Evolutionary conservation across 306 rosid genomes (phyloP), one percentile per base, ranked within the genome.

Genomic region (Rosa lucieae): DNA sequence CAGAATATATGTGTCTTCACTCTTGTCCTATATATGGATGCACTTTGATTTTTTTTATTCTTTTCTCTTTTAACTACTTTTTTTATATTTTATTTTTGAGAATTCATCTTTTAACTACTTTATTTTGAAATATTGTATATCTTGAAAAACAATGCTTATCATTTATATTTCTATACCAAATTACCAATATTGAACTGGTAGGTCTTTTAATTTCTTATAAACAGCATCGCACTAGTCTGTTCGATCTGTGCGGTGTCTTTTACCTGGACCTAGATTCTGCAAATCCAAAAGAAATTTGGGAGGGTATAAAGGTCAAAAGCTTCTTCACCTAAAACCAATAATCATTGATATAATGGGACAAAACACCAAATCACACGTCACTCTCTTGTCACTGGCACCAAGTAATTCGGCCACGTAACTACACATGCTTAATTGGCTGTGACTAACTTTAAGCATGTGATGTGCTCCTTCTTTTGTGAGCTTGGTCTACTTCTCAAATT

Each of bases 271-370:
- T 17, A 63, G 69, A 77, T 52, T 49, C 70, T 56, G 71, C 61
- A 68, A 75, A 74, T 74, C 61, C 68, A 70, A 70, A 46, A 39
- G 14, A 21, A 26, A 71, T 39, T 59, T 69, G 76, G 15, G 9
- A 8, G 32, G 13, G n/a, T 5, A 71, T 12, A 70, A 84, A 84
- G 79, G 44, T 76, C 37, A 67, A 79, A 80, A 72, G 81, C 23
- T 29, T 37, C 68, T 42, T 47, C 47, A 76, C 79, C 73, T 12
- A 84, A 75, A 84, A 6, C 53, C 21, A 4, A 15, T 8, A 72
- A 61, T 74, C 55, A 67, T 58, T 59, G 77, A 67, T 37, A 9
- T 29, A 53, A 62, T 40, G 66, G 67, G 87, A 80, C 87, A 67
- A 84, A 77, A 43, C 74, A 62, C 70, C 68, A 6, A 72, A 70